Percentiles rank a stretch among this genome's conserved stretches.
These are phyloP conservation scores for Suhomyces choctaworum DNA, from an alignment of 1,139 yeast genomes.

Conservation along the genomic window DNA sequence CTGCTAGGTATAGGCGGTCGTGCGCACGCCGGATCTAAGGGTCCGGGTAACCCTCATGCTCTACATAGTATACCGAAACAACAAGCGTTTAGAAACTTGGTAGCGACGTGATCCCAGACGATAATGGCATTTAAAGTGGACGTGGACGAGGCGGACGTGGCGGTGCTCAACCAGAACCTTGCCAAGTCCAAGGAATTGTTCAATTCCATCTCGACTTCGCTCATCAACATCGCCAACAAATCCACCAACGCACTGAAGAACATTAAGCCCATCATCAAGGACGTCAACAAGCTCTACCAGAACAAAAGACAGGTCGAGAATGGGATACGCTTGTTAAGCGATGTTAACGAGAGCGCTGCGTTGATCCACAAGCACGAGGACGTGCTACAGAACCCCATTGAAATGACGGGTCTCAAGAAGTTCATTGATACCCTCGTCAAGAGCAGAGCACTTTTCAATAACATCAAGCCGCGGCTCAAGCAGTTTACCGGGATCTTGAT, in stretches of 20 bases:
- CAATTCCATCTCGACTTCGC: constrained; percentile 53
- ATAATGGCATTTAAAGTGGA: constrained; percentile 39
- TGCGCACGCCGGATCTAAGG: neutral
- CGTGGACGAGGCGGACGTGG: constrained; percentile 81
- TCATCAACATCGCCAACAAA: constrained; percentile 55
- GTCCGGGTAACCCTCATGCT: too few relatives aligned
- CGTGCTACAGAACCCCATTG: constrained; percentile 40
- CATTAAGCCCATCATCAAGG: constrained; percentile 69
- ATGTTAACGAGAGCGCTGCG: constrained; percentile 65
- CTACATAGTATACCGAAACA: too few relatives aligned
- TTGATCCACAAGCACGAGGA: constrained; percentile 56
- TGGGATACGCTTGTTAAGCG: constrained; percentile 59
- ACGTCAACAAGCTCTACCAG: constrained; percentile 57
- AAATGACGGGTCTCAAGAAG: constrained; percentile 37
- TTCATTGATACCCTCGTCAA: constrained; percentile 40
- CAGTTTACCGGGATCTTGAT: constrained; percentile 52
- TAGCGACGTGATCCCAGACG: too few relatives aligned
- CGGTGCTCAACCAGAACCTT: constrained; percentile 76
- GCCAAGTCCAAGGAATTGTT: constrained; percentile 59
- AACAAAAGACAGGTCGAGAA: constrained; percentile 61
- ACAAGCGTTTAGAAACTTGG: too few relatives aligned
- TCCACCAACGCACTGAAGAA: constrained; percentile 63
- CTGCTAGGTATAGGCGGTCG: neutral
- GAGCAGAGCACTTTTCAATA: constrained; percentile 34
- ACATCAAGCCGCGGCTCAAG: constrained; percentile 41